These are phyloP conservation scores for Panicum virgatum DNA, from an alignment of 202 grass and related monocot genomes.

Conservation along the genomic window DNA sequence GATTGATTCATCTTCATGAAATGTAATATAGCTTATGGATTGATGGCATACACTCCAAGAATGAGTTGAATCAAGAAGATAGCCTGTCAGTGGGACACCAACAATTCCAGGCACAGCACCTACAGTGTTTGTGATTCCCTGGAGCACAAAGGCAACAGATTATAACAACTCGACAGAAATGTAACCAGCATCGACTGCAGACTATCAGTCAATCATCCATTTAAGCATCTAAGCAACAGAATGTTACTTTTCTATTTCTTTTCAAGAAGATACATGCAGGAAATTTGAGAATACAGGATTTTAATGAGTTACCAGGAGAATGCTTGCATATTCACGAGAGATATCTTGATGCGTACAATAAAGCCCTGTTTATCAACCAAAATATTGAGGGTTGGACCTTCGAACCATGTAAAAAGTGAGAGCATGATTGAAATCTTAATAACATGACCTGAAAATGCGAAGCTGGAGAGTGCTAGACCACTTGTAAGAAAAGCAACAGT, in stretches of 20 bases:
- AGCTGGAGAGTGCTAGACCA: constrained; percentile 89
- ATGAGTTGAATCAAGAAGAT: constrained; percentile 92
- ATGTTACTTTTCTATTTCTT: background rate
- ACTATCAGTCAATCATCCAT: background rate
- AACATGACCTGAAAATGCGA: constrained; percentile 82
- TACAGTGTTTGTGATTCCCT: constrained; percentile 97
- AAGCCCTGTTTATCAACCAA: constrained; percentile 62
- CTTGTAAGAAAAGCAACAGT: constrained; percentile 81
- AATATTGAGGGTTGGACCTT: constrained; percentile 31
- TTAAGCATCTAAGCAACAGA: constrained; percentile 2
- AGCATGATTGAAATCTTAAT: constrained; percentile 10
- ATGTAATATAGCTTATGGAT: background rate
- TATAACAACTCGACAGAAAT: constrained; percentile 4
- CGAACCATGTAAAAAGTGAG: constrained; percentile 4
- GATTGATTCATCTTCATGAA: background rate
- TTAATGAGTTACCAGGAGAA: constrained; percentile 73
- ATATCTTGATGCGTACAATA: constrained; percentile 99
- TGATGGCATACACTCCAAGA: constrained; percentile 89
- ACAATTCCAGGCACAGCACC: constrained; percentile 90
- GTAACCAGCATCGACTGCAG: background rate
- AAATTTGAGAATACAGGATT: background rate
- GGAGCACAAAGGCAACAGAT: constrained; percentile 27
- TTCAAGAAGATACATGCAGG: background rate
- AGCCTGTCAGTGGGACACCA: constrained; percentile 79
- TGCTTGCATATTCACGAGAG: constrained; percentile 94